Evolutionary conservation across 1,139 yeast species (phyloP).

Genomic region (Suhomyces terraborum): DNA sequence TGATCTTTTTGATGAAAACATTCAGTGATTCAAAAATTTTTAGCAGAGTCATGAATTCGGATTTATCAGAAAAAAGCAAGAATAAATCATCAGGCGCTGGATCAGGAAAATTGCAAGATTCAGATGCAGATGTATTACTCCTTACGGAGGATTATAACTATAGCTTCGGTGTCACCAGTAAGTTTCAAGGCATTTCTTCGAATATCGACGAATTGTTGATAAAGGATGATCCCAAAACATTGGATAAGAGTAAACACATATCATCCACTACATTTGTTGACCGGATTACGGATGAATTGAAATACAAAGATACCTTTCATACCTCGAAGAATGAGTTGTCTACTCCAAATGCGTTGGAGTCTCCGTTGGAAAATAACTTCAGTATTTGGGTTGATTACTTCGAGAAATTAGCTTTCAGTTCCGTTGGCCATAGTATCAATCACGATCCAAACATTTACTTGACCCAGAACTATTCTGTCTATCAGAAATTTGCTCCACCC

Average conservation of each 20-base stretch:
- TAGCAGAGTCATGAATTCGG: conserved; percentile 24
- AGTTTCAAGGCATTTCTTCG: conserved; percentile 24
- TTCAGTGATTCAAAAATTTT: conserved; percentile 44
- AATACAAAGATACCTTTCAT: conserved; percentile 11
- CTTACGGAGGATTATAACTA: conserved; percentile 40
- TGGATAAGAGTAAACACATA: neutral
- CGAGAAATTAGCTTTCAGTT: conserved; percentile 28
- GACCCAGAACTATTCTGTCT: conserved; percentile 29
- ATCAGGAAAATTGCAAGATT: conserved; percentile 24
- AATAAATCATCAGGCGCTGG: conserved; percentile 18
- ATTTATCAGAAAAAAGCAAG: conserved; percentile 24
- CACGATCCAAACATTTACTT: conserved; percentile 40
- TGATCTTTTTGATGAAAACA: conserved; percentile 40
- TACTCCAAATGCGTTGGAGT: conserved; percentile 9
- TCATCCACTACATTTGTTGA: conserved; percentile 1
- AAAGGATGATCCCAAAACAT: conserved; percentile 13
- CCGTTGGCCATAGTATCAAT: conserved; percentile 33
- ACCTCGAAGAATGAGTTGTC: neutral
- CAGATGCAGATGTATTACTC: conserved; percentile 24
- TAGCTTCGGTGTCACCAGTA: conserved; percentile 45
- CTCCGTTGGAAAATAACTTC: conserved; percentile 7
- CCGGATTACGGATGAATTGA: conserved; percentile 7
- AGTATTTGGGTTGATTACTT: conserved; percentile 37
- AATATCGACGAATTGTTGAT: conserved; percentile 31
- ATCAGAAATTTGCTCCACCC: conserved; percentile 29